Percentiles rank a stretch among this genome's conserved stretches.
These are phyloP conservation scores for Rehmannia glutinosa DNA, from an alignment of 257 asterid species.

Conservation along the genomic window DNA sequence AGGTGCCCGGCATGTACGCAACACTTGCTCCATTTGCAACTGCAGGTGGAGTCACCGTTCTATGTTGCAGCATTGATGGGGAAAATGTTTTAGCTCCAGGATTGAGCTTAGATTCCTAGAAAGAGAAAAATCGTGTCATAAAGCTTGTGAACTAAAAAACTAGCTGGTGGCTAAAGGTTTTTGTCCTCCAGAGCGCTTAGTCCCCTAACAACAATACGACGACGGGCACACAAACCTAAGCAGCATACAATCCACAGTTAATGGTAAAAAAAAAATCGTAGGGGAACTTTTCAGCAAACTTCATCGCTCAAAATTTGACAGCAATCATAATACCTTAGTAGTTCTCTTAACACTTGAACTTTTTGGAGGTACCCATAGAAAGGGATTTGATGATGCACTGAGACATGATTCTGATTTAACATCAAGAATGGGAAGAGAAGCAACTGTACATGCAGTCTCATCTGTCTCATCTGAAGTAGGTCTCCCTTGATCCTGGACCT, in stretches of 20 bases:
- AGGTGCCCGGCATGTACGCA: constrained; percentile 36
- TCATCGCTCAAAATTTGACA: not conserved
- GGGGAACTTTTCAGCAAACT: not conserved
- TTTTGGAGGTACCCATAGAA: constrained; percentile 34
- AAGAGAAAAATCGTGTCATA: constrained; percentile 16
- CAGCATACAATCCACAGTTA: not conserved
- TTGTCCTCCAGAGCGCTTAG: not conserved
- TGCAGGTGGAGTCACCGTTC: constrained; percentile 50
- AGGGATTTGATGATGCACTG: constrained; percentile 46
- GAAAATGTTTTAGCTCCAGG: constrained; percentile 79
- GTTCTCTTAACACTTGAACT: constrained; percentile 32
- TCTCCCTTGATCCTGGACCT: constrained; percentile 28
- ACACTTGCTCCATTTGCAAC: constrained; percentile 38
- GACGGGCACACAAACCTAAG: constrained; percentile 2
- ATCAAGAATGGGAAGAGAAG: constrained; percentile 22
- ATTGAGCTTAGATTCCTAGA: constrained; percentile 81
- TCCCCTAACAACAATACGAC: not conserved
- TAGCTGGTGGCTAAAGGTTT: not conserved
- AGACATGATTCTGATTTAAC: constrained; percentile 37
- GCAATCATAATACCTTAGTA: constrained; percentile 41
- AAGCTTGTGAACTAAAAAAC: constrained; percentile 4
- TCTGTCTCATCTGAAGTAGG: constrained; percentile 27
- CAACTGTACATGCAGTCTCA: constrained; percentile 14
- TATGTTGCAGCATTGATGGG: constrained; percentile 53
- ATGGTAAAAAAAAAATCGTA: not conserved